Conservation (phyloP, 768 basidiomycete species). For the Hericium alpestre region DNA sequence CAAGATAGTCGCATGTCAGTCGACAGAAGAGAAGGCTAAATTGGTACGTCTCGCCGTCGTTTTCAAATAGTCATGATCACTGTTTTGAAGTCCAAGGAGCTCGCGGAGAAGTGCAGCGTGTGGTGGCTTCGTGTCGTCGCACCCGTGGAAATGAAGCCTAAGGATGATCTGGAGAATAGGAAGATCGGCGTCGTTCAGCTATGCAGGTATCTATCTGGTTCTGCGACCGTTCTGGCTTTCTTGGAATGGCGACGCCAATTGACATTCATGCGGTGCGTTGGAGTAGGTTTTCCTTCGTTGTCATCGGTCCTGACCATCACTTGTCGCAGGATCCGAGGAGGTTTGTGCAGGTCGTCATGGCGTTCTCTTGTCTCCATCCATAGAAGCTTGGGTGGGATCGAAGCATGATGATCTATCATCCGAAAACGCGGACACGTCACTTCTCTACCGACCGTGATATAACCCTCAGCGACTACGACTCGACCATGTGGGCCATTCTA, state of each 20-base stretch:
- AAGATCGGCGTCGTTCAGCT: not conserved
- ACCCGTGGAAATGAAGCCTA: not conserved
- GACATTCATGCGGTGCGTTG: not conserved
- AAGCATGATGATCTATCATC: not conserved
- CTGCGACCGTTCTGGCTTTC: not conserved
- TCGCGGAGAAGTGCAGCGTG: not conserved
- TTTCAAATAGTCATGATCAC: not conserved
- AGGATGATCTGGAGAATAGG: not conserved
- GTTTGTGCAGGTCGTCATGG: not conserved
- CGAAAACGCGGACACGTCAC: not conserved
- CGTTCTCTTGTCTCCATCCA: not conserved
- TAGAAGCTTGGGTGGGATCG: not conserved
- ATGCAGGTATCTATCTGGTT: not conserved
- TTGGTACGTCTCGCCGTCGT: not conserved
- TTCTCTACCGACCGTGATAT: not conserved
- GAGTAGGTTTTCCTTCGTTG: not conserved
- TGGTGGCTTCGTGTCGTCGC: not conserved
- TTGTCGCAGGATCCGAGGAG: not conserved
- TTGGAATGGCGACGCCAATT: not conserved
- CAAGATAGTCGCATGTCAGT: too few relatives aligned
- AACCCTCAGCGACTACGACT: not conserved
- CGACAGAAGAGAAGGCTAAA: not conserved
- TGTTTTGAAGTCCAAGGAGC: not conserved
- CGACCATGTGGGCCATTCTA: not conserved
- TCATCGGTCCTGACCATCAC: too few relatives aligned